Conservation (phyloP, 2,329 filamentous ascomycete species). For the Fusarium duplospermum region DNA sequence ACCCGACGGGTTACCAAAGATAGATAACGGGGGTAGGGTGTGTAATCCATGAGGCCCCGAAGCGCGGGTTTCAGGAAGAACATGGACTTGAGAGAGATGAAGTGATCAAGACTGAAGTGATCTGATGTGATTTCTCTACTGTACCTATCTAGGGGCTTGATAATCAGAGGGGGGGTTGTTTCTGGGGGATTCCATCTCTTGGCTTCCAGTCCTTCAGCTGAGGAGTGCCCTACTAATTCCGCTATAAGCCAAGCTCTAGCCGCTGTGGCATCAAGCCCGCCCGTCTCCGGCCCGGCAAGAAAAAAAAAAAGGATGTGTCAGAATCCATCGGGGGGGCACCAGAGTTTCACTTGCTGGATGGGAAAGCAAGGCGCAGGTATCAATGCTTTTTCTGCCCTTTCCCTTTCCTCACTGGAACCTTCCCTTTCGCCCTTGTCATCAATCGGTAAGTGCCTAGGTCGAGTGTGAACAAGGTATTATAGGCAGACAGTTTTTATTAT, state of each 20-base stretch:
- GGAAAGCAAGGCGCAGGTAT: neutral
- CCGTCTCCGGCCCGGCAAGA: neutral
- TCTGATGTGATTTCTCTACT: neutral
- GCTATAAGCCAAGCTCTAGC: conserved; percentile 19
- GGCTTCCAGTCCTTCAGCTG: neutral
- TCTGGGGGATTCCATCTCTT: neutral
- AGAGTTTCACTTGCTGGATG: conserved; percentile 24
- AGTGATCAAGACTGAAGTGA: neutral
- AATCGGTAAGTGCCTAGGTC: neutral
- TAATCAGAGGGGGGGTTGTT: neutral
- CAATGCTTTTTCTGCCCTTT: conserved; percentile 11
- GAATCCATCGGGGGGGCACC: conserved; percentile 21
- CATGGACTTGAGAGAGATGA: conserved; percentile 3
- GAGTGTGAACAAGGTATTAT: neutral
- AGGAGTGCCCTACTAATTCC: neutral
- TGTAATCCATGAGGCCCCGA: neutral
- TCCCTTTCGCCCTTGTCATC: conserved; percentile 32
- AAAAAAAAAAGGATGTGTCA: neutral
- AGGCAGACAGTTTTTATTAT: neutral
- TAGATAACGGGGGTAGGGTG: conserved; percentile 16
- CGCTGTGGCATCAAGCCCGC: neutral
- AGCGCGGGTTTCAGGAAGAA: neutral
- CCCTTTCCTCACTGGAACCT: conserved; percentile 28
- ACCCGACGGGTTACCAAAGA: conserved; percentile 22
- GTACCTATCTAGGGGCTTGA: neutral